Evolutionary conservation across 805 yeast species (phyloP), one percentile per base, ranked within the genome.

Genomic region (Nakazawaea ambrosiae): DNA sequence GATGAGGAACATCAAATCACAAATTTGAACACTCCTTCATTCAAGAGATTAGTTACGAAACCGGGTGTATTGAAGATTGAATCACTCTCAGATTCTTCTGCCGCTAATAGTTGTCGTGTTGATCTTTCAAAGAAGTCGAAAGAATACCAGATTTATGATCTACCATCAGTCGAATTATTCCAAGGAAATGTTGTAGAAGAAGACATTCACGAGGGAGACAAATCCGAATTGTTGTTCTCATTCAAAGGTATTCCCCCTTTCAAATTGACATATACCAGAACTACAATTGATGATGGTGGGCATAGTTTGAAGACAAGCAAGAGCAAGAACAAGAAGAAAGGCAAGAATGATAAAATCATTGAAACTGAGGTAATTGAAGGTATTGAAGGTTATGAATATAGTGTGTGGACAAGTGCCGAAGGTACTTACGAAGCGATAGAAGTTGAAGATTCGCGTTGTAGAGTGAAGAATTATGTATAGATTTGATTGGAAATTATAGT

Each of bases 401-500:
- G 77, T 37, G 80, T 85, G 6, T 63, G 70, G 51, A 90, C 95
- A 2, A 82, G 85, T 47, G 62, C 86, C 46, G 96, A 89, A 56
- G 99, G 99, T 32, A 81, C 86, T 3, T 92, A 92, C 53, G 96
- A 89, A 58, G 97, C 97, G 5, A 73, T 87, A 31, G 88, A 81
- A 52, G 76, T 92, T n/a, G 75, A 75, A 31, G 99, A 92, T 61
- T 81, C 84, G 7, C 82, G 64, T 58, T 92, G 99, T 66, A 44
- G 54, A 32, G 65, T 65, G 9, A 58, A 57, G 45, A 60, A 58
- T 28, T 17, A 31, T 15, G 31, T 31, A 26, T 37, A 31, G 16
- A n/a, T 5, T 19, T 9, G 16, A 30, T 9, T 14, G 12, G 28
- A 9, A 23, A n/a, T n/a, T n/a, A n/a, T n/a, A n/a, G n/a, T n/a